Conservation (phyloP, 1,284 basidiomycete species). For the Tylopilus orsonianus region DNA sequence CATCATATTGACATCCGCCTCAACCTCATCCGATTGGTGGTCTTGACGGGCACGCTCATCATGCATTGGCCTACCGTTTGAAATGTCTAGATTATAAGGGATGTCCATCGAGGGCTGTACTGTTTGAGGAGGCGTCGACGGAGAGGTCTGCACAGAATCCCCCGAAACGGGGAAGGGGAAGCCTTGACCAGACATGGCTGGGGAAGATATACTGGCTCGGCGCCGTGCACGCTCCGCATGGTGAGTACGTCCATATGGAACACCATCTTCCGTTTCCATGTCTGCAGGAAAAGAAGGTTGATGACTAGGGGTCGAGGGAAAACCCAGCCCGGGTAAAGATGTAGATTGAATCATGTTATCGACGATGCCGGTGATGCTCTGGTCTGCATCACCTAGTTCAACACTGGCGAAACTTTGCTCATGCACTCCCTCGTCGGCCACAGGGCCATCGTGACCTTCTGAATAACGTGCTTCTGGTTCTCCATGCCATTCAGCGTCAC, state of each 20-base stretch:
- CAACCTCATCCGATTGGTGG: conserved; percentile 38
- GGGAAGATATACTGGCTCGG: conserved; percentile 29
- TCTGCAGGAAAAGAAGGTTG: conserved; percentile 44
- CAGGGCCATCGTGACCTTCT: conserved; percentile 14
- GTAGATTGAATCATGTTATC: conserved; percentile 53
- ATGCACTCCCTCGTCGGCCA: conserved; percentile 21
- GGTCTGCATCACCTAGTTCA: conserved; percentile 42
- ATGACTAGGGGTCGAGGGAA: conserved; percentile 32
- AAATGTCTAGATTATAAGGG: conserved; percentile 35
- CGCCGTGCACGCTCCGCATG: conserved; percentile 51
- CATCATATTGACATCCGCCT: conserved; percentile 48
- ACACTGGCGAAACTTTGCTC: conserved; percentile 20
- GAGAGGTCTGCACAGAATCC: conserved; percentile 10
- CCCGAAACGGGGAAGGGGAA: conserved; percentile 20
- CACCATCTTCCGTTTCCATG: conserved; percentile 60
- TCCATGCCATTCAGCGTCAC: conserved; percentile 23
- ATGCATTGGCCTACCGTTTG: conserved; percentile 50
- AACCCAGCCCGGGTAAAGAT: conserved; percentile 26
- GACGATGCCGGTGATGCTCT: conserved; percentile 63
- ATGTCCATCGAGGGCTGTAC: conserved; percentile 20
- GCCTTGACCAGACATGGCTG: conserved; percentile 21
- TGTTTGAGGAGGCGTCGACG: conserved; percentile 24
- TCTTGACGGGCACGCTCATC: conserved; percentile 43
- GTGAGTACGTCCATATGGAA: conserved; percentile 71
- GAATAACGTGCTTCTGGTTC: conserved; percentile 20